Base-by-base conservation (phyloP, 371 early-diverging fungal species). In the Actinomucor elegans region DNA sequence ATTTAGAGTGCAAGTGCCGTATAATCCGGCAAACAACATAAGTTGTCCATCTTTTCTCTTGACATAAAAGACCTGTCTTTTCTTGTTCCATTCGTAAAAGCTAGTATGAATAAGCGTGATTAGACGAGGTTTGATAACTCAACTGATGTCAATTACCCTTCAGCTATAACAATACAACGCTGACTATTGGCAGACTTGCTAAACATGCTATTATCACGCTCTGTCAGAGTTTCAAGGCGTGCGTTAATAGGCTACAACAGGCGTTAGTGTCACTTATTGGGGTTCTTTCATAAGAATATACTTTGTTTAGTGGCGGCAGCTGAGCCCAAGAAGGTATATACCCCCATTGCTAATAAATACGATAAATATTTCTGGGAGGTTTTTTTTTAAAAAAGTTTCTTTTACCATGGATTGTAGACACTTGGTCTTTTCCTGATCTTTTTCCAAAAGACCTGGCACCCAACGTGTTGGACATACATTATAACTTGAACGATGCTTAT, bases 41-140 rank as follows among this genome's bases (percentile, higher is more conserved):
- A 87, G 45, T n/a, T 73, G 60, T 14, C 77, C 80, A 46, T 84
- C 86, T 36, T 73, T 67, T 17, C 85, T 67, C 41, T 69, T 74
- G 3, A 84, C 79, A 59, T 72, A 87, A 54, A 80, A 81, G 0
- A 89, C 85, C 2, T 74, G 57, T 9, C 77, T 72, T 41, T 81
- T 82, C 36, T 77, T 74, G 18, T 78, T 66, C 91, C 91, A 91
- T 64, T 91, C 89, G 65, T 78, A 91, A 48, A 87, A 91, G 6
- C 87, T 88, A 61, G 11, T 37, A 17, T 15, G 5, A n/a, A n/a
- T n/a, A n/a, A n/a, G n/a, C n/a, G n/a, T n/a, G n/a, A n/a, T n/a
- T n/a, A n/a, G n/a, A n/a, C 5, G 20, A 1, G 15, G 18, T 6
- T 21, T 23, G 40, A 24, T 48, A 31, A 12, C 5, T 38, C 27